Base-by-base conservation (phyloP, 2,329 filamentous ascomycete species). In the Gnomoniopsis smithogilvyi region DNA sequence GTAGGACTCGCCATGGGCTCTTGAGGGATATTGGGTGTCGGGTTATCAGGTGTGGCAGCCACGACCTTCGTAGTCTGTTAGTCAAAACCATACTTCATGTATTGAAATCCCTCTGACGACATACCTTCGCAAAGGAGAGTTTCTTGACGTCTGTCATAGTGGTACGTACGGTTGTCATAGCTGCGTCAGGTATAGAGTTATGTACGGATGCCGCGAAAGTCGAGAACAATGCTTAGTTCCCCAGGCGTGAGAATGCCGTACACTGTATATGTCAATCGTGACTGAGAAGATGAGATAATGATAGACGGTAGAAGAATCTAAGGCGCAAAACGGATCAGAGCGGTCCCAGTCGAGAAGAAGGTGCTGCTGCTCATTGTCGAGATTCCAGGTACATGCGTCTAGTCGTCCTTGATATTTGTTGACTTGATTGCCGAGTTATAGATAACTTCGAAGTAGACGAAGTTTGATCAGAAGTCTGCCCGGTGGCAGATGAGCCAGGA, bases 121-220 rank as follows among this genome's bases (percentile, higher is more conserved):
- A 60, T 77, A 91, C 89, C 82, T 90, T 92, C 74, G 89, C 89
- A 79, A 92, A 92, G 47, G 89, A 91, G 66, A 87, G 82, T 73
- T 84, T 86, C 55, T 76, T 75, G 57, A 76, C 64, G 64, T 81
- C 80, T 63, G 78, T 68, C 65, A 77, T 72, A 65, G 78, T 72
- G 67, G 70, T 68, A 59, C 76, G 75, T 57, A 76, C 70, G 50
- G 78, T 74, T 62, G 80, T 76, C 80, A 83, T 83, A 64, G 64
- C 67, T 57, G 60, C 56, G 62, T 61, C 59, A 63, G 65, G 48
- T 30, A 30, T n/a, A 45, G 38, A 64, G 64, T 62, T 66, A 63
- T 57, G 64, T 45, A 59, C 60, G 57, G 56, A 50, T 62, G 59
- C 63, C 61, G 60, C 55, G 56, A 59, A 68, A 69, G 68, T 63